phyloP scores from a whole-genome alignment of 345 rosid genomes.

The Viola odorata region DNA sequence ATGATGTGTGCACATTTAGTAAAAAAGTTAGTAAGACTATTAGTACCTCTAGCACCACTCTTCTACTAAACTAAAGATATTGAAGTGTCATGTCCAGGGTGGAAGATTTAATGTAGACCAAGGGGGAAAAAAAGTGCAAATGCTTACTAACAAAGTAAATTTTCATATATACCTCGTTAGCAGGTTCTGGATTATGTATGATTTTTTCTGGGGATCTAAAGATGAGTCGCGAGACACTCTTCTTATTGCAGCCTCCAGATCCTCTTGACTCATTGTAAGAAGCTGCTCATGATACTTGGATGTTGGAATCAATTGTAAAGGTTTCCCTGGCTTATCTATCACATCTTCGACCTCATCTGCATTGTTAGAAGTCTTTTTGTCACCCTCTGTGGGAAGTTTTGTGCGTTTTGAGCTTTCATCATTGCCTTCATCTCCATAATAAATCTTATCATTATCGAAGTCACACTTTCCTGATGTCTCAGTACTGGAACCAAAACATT shows the following conservation, averaged over 20 bases:
- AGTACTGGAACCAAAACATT: slow-evolving; percentile 9
- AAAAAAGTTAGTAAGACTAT: no score
- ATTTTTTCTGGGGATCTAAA: slow-evolving; percentile 53
- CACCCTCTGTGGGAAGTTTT: slow-evolving; percentile 18
- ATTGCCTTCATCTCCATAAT: slow-evolving; percentile 18
- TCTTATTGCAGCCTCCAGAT: slow-evolving; percentile 58
- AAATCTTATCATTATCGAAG: slow-evolving; percentile 15
- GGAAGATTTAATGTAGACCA: no score
- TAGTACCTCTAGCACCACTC: no score
- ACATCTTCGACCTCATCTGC: slow-evolving; percentile 5
- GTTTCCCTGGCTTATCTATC: slow-evolving; percentile 21
- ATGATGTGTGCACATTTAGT: no score
- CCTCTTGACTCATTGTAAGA: slow-evolving; percentile 47
- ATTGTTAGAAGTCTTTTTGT: slow-evolving; percentile 21
- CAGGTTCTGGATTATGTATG: slow-evolving; percentile 59
- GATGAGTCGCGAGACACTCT: slow-evolving; percentile 65
- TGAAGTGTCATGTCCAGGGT: no score
- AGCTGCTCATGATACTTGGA: slow-evolving; percentile 29
- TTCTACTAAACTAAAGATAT: no score
- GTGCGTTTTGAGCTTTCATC: slow-evolving; percentile 22
- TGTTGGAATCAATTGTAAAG: slow-evolving; percentile 21
- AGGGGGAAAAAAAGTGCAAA: no score
- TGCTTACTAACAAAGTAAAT: no score
- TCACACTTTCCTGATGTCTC: slow-evolving; percentile 19
- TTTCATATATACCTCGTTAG: slow-evolving; percentile 53